Evolutionary conservation across 2,329 filamentous ascomycete species (phyloP).

Genomic region (Beauveria pseudobassiana): DNA sequence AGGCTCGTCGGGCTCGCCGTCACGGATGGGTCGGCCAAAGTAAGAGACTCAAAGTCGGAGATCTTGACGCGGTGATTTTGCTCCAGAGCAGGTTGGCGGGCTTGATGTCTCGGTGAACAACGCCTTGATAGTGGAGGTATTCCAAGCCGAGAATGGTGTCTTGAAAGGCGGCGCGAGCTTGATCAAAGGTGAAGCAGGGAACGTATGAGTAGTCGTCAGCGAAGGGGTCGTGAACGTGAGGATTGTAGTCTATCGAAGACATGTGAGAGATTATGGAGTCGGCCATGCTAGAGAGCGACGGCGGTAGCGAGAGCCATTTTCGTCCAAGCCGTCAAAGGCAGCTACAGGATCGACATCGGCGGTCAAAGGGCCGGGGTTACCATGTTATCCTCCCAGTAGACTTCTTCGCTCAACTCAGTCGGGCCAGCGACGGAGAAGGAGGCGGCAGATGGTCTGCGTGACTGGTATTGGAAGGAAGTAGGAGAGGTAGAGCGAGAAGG

Average conservation of each 20-base stretch:
- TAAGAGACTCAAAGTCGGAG: conserved; percentile 97
- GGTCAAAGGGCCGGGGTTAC: conserved; percentile 44
- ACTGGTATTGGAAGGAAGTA: conserved; percentile 39
- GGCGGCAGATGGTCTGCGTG: conserved; percentile 38
- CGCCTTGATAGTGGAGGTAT: conserved; percentile 83
- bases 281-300: conserved; percentile 69
- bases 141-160: conserved; percentile 91
- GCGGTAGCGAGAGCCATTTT: conserved; percentile 51
- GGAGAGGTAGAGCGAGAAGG: conserved; percentile 32
- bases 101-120: conserved; percentile 80
- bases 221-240: conserved; percentile 54
- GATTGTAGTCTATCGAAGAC: conserved; percentile 55
- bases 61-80: conserved; percentile 86
- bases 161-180: conserved; percentile 77
- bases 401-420: conserved; percentile 29
- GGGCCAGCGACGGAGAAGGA: conserved; percentile 18
- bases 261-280: conserved; percentile 68
- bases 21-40: conserved; percentile 78
- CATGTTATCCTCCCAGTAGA: conserved; percentile 42
- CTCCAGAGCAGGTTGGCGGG: conserved; percentile 88
- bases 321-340: conserved; percentile 61
- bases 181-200: conserved; percentile 80
- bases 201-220: conserved; percentile 90
- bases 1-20: conserved; percentile 70
- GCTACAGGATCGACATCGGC: conserved; percentile 44